These are phyloP conservation scores for Beauveria sp. DNA, from an alignment of 2,329 filamentous ascomycete species.

Conservation along the genomic window DNA sequence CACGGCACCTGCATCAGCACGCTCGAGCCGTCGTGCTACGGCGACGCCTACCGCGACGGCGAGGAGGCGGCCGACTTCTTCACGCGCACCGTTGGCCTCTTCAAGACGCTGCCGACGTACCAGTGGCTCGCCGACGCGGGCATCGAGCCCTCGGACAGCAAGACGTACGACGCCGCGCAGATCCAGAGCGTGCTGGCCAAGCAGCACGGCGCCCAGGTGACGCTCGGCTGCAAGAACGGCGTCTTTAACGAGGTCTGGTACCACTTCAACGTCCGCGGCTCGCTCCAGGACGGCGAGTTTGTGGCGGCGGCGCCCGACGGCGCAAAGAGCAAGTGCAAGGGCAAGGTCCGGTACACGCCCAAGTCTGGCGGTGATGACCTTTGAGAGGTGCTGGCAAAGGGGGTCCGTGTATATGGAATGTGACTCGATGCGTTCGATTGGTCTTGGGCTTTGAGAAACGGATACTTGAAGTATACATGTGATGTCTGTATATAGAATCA, in stretches of 20 bases:
- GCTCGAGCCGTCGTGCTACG: conserved; percentile 59
- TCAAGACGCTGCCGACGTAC: conserved; percentile 60
- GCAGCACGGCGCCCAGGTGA: conserved; percentile 45
- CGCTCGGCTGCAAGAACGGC: conserved; percentile 46
- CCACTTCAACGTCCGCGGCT: conserved; percentile 55
- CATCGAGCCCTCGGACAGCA: conserved; percentile 43
- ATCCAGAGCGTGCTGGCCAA: conserved; percentile 53
- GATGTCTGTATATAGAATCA: too few species aligned
- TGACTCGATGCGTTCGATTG: too few species aligned
- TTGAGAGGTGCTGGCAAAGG: neutral
- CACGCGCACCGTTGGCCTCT: conserved; percentile 55
- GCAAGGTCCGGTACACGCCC: conserved; percentile 57
- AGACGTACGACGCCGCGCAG: conserved; percentile 50
- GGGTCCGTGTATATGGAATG: neutral
- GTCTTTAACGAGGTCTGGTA: conserved; percentile 51
- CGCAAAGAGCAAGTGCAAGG: conserved; percentile 55
- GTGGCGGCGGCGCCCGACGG: conserved; percentile 48
- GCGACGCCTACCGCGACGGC: conserved; percentile 43
- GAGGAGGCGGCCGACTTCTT: conserved; percentile 66
- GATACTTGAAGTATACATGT: too few species aligned
- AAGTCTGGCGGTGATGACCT: conserved; percentile 22
- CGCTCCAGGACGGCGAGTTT: conserved; percentile 53
- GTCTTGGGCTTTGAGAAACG: too few species aligned
- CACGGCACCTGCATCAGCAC: conserved; percentile 70
- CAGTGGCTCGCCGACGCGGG: conserved; percentile 53